Conservation (phyloP, 176 grass and related monocot genomes). For the Saccharum spontaneum region DNA sequence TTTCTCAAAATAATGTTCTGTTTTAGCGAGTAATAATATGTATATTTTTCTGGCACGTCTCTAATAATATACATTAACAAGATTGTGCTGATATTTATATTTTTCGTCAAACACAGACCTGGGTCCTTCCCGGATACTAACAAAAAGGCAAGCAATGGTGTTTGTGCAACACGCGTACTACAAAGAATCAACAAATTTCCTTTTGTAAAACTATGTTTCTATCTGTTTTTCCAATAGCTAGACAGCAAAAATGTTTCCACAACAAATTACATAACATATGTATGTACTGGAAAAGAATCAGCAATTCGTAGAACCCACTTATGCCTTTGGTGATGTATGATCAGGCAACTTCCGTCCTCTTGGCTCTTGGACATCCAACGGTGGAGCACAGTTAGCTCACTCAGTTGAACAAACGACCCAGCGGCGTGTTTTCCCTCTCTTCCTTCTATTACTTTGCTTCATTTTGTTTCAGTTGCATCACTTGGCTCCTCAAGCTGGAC, state of each 20-base stretch:
- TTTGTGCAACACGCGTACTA: background rate
- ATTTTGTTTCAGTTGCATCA: constrained; percentile 54
- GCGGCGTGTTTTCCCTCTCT: background rate
- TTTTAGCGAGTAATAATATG: background rate
- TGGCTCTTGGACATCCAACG: background rate
- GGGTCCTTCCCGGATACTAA: background rate
- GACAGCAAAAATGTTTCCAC: background rate
- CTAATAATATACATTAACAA: no score
- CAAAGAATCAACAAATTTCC: constrained; percentile 32
- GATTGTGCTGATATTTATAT: background rate
- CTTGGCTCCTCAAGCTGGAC: constrained; percentile 66
- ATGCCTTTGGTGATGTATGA: background rate
- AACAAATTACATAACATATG: background rate
- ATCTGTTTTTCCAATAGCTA: background rate
- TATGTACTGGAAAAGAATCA: constrained; percentile 56
- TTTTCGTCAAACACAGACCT: background rate
- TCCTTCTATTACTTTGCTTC: background rate
- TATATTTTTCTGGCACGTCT: background rate
- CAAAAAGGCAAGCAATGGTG: background rate
- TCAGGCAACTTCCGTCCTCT: constrained; percentile 22
- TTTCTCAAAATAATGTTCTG: background rate
- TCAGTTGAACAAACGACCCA: background rate
- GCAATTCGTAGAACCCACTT: constrained; percentile 32
- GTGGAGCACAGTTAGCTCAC: constrained; percentile 30
- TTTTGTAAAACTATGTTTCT: constrained; percentile 8